Evolutionary conservation across 345 rosid genomes (phyloP), one percentile per base, ranked within the genome.

Genomic region (Pugionium cornutum): DNA sequence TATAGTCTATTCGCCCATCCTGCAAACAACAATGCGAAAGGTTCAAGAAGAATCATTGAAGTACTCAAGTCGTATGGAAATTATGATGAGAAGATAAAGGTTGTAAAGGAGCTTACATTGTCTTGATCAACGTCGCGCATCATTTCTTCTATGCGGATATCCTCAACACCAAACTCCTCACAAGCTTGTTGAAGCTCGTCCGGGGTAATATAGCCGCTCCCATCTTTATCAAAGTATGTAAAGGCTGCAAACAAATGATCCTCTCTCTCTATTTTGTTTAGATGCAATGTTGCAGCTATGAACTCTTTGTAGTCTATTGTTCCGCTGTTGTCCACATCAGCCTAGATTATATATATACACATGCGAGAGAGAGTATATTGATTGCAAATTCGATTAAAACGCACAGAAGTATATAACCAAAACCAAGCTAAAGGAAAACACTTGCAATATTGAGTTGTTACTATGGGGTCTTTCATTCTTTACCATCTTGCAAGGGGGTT

Each of bases 101-200:
- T 47, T 28, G 34, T 39, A 25, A 35, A 53, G 43, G 31, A 63
- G 9, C 82, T 85, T 79, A 88, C 97, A 53, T 90, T 86, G 62
- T 90, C 95, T 53, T 86, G 85, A 75, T 90, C 97, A 53, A 83
- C 89, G 58, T 90, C 97, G 7, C 68, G 77, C 69, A 90, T 82
- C 75, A 90, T 60, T 68, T 90, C 97, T 58, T 81, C 97, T 11
- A 90, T 72, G 46, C 83, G 90, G 39, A 71, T 80, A 75, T 90
- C 87, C 34, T 81, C 87, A 39, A 90, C 62, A 63, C 97, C 97
- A 75, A 81, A 88, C 79, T 90, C 90, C 58, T 83, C 86, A 27
- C 97, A 90, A 27, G 95, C 97, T 63, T 80, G 86, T 76, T 90
- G 95, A 41, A 90, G 91, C 82, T 88, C 97, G 58, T 90, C 97